A percentile compares a stretch with the other conserved stretches of the same genome.
These are phyloP conservation scores for Penicillium nucicola DNA, from an alignment of 495 filamentous ascomycete species.

Conservation along the genomic window DNA sequence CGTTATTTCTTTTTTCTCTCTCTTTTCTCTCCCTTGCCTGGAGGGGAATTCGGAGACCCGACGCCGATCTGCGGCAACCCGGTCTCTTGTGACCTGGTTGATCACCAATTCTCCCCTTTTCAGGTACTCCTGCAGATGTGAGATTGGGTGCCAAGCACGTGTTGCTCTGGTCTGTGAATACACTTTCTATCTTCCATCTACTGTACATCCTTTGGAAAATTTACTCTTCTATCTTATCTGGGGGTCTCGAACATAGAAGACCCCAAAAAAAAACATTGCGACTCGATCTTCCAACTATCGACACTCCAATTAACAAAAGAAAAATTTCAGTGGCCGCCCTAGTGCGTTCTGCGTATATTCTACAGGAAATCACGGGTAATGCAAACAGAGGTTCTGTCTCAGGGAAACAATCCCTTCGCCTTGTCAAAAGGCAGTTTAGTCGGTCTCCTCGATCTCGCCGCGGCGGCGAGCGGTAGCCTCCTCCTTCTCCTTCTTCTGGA, in stretches of 20 bases:
- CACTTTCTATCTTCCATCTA: too few species aligned
- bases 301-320: slow-evolving; percentile 18
- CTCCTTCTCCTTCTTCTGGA: slow-evolving; percentile 59
- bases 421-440: slow-evolving; percentile 33
- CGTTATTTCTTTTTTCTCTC: neutral
- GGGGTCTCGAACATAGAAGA: too few species aligned
- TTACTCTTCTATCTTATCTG: too few species aligned
- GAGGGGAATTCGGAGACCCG: neutral
- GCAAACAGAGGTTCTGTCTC: slow-evolving; percentile 25
- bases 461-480: slow-evolving; percentile 55
- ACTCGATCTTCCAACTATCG: slow-evolving; percentile 1
- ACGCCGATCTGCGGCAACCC: slow-evolving; percentile 8
- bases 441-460: slow-evolving; percentile 43
- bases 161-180: neutral
- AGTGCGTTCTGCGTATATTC: slow-evolving; percentile 32
- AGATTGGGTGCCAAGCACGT: neutral
- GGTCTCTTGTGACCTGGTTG: slow-evolving; percentile 1
- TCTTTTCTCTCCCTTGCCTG: neutral
- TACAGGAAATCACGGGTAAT: slow-evolving; percentile 37
- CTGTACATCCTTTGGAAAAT: too few species aligned
- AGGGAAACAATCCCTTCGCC: slow-evolving; percentile 9
- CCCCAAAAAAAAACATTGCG: neutral
- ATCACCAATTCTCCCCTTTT: neutral
- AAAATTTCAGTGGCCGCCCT: slow-evolving; percentile 25
- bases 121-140: neutral